Evolutionary conservation across 306 rosid species (phyloP).

Genomic region (Corylus avellana): DNA sequence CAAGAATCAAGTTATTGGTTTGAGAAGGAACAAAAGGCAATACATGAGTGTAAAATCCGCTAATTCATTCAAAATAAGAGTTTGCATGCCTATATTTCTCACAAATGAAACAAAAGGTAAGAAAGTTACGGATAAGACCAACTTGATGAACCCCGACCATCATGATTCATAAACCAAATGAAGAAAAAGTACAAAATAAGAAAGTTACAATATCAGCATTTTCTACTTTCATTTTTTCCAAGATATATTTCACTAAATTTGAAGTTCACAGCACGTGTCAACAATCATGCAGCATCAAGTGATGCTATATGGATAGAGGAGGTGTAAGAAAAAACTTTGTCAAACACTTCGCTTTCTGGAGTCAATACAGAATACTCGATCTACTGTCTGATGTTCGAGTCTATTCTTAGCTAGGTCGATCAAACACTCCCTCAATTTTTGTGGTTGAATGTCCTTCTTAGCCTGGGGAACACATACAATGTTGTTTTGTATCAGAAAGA

Average conservation of each 20-base stretch:
- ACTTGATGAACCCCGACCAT: neutral
- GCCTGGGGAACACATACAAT: conserved; percentile 45
- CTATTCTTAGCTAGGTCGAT: conserved; percentile 31
- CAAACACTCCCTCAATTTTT: conserved; percentile 47
- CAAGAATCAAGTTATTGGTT: neutral
- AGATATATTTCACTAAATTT: neutral
- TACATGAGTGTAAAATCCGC: neutral
- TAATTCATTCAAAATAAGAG: neutral
- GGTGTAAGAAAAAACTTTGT: neutral
- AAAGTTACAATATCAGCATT: neutral
- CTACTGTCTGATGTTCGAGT: neutral
- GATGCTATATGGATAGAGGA: neutral
- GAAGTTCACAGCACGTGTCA: neutral
- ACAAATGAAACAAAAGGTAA: neutral
- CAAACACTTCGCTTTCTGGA: neutral
- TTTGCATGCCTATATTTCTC: neutral
- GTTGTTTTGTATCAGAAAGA: conserved; percentile 7
- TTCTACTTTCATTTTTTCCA: neutral
- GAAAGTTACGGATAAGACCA: neutral
- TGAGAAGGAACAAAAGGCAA: neutral
- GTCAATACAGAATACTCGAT: neutral
- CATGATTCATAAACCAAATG: neutral
- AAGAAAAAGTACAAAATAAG: neutral
- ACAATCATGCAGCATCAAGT: neutral
- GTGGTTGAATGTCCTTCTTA: conserved; percentile 45